Base-by-base conservation (phyloP, 2,329 filamentous ascomycete species). In the Clonostachys solani region DNA sequence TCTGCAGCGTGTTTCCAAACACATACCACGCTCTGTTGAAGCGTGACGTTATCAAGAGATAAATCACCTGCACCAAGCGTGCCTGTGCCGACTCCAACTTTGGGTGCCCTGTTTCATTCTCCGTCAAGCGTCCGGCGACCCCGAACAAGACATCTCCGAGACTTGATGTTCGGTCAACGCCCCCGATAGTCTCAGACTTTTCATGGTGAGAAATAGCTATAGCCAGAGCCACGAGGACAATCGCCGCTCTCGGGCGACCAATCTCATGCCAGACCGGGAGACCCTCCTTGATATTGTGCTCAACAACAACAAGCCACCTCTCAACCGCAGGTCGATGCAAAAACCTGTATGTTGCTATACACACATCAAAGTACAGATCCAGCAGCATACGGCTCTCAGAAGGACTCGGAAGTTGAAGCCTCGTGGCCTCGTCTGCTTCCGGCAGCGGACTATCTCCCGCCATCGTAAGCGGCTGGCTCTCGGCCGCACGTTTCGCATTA, bases 271-370 rank as follows among this genome's bases (percentile, higher is more conserved):
- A 42, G 50, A 57, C 9, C 51, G 49, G 4, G 54, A 56, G 1
- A 19, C 40, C 2, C 70, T 58, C 44, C 70, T 60, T 45, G 76
- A 66, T 8, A 62, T 54, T 65, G 6, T 60, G 59, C 42, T 67
- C 63, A 38, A 73, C 64, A 17, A 71, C 59, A 33, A 67, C 60
- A 6, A 72, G 56, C 72, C 74, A 78, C 9, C 54, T 49, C 48
- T 75, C 68, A 3, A 78, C 67, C 3, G 69, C 74, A 0, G 72
- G 71, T 3, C 75, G 64, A 53, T 80, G 75, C 33, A 80, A 56
- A 49, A 79, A 78, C 2, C 76, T 67, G 50, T 80, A 77, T 0
- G 77, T 80, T 4, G 78, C 75, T 23, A 77, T 72, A 5, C 75
- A 74, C 48, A 75, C 76, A 43, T 80, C 77, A 54, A 80, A 80